Evolutionary conservation across 2,329 filamentous ascomycete genomes (phyloP).

Genomic region (Cladobotryum mycophilum): DNA sequence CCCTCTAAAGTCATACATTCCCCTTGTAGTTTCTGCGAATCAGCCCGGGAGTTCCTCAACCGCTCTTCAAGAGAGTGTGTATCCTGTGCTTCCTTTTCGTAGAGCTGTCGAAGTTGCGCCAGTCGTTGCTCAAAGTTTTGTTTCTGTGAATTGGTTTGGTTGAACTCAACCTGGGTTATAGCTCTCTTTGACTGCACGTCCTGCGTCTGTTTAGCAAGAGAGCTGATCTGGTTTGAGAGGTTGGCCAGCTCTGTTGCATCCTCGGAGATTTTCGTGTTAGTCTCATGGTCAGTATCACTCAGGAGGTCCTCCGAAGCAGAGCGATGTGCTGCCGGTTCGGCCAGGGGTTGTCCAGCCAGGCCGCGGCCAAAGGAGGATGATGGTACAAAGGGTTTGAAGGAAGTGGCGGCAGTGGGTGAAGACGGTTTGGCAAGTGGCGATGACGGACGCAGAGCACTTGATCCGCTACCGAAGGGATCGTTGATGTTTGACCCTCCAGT

Average conservation of each 20-base stretch:
- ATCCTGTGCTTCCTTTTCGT: constrained; percentile 88
- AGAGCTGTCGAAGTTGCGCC: constrained; percentile 76
- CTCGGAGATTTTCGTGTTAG: constrained; percentile 78
- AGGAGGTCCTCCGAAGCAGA: constrained; percentile 73
- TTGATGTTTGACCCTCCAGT: constrained; percentile 65
- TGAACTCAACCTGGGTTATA: constrained; percentile 74
- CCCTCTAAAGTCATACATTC: constrained; percentile 81
- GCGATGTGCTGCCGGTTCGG: constrained; percentile 40
- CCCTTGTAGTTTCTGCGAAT: constrained; percentile 76
- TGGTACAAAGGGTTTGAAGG: constrained; percentile 87
- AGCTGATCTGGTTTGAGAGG: constrained; percentile 90
- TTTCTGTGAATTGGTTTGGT: constrained; percentile 77
- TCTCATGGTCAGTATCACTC: constrained; percentile 82
- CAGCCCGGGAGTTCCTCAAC: constrained; percentile 65
- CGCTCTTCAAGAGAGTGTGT: constrained; percentile 82
- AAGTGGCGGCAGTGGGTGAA: constrained; percentile 37
- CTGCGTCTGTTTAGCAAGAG: constrained; percentile 87
- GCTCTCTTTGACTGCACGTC: constrained; percentile 79
- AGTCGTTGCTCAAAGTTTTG: constrained; percentile 86
- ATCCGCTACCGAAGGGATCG: constrained; percentile 57
- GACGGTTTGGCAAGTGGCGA: constrained; percentile 44
- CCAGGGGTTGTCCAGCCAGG: constrained; percentile 70
- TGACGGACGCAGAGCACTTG: constrained; percentile 40
- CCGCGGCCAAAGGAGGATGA: constrained; percentile 88
- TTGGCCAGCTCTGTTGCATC: constrained; percentile 93